Percentiles rank a stretch among this genome's conserved stretches.
phyloP scores from a whole-genome alignment of 176 grass and related monocot genomes.

The Urochloa ruziziensis region DNA sequence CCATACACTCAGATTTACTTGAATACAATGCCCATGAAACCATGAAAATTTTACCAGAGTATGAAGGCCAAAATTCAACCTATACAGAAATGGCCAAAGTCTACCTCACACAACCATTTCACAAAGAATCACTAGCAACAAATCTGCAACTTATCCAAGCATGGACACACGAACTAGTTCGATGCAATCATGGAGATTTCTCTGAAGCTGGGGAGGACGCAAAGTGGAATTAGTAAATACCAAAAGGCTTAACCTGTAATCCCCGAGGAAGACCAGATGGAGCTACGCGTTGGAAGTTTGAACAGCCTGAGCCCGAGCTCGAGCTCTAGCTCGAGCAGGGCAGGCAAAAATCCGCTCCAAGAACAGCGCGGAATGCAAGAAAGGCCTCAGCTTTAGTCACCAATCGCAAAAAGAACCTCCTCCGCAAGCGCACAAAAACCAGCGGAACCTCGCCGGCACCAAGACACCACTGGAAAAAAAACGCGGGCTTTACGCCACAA shows the following conservation, averaged over 20 bases:
- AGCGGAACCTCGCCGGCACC: not conserved
- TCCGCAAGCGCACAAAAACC: not conserved
- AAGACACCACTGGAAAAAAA: not conserved
- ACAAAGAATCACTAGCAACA: not conserved
- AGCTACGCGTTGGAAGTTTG: not conserved
- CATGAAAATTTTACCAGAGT: not conserved
- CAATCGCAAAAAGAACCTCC: not conserved
- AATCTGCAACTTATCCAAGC: not conserved
- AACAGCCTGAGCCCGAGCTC: not conserved
- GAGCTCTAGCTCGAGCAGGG: not conserved
- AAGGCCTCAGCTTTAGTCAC: not conserved
- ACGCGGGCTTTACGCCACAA: not conserved
- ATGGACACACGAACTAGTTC: not conserved
- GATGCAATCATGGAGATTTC: not conserved
- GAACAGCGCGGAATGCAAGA: constrained; percentile 23
- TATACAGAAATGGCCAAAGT: not conserved
- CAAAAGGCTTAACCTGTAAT: constrained; percentile 11
- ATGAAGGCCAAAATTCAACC: no score
- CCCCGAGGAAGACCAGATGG: not conserved
- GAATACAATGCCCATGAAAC: not conserved
- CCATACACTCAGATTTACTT: not conserved
- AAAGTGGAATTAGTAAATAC: not conserved
- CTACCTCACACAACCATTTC: not conserved
- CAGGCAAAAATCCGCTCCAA: constrained; percentile 1
- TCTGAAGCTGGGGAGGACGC: not conserved